Evolutionary conservation across 345 rosid genomes (phyloP), one percentile per base, ranked within the genome.

Genomic region (Syzygium aromaticum): DNA sequence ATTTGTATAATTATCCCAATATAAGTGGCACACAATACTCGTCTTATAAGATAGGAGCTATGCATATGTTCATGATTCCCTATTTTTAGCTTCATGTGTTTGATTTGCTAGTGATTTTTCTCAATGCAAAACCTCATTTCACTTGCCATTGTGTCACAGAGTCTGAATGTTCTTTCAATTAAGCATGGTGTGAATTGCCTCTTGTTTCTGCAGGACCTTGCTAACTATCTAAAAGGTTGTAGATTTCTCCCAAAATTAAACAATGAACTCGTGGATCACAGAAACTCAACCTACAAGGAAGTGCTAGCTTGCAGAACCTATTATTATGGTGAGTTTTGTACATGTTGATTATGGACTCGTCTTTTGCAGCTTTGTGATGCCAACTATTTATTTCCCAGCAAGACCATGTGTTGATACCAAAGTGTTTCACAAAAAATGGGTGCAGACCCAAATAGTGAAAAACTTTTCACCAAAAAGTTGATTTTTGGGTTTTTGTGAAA

Each of bases 171-270:
- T 59, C 30, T 61, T 61, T 61, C 38, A n/a, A n/a, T 61, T n/a
- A 0, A 80, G 38, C 85, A 77, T 78, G 77, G 61, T 86, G 30
- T 77, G 83, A 53, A 46, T 27, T 0, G 6, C 54, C 52, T 78
- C 63, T 59, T 52, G 22, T 78, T 51, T 63, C 84, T 64, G 84
- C 87, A 92, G 92, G 94, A 92, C 88, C 77, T 91, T 51, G 11
- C 77, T 6, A 87, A 22, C 57, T 96, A 97, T 89, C 52, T 96
- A 85, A 52, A 94, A 88, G 96, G 96, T 84, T 94, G 96, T 64
- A 90, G 86, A 88, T 97, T 96, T 89, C 98, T 97, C 27, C 98
- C 99, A 46, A 89, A 93, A 87, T 91, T 95, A 78, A 96, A 96
- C 92, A 93, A 97, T 54, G 98, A 97, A 86, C 83, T 89, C 40